Evolutionary conservation across 345 rosid species (phyloP), one percentile per base, ranked within the genome.

Genomic region (Camelina laxa): DNA sequence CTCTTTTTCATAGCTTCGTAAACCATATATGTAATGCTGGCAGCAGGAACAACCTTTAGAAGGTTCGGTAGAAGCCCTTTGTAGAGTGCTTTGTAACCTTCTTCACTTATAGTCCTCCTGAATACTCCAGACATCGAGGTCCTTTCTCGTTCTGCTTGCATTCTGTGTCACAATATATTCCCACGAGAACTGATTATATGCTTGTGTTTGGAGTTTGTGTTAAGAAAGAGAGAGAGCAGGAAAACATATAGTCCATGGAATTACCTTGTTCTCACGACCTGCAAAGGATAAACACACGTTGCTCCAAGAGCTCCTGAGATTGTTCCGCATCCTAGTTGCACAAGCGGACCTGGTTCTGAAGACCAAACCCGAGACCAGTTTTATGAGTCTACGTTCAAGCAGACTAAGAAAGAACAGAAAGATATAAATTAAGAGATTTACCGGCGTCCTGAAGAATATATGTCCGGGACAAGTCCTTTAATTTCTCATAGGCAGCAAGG

Each of bases 271-370:
- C 98, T 84, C 16, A 93, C 85, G 71, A 93, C 96, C 82, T 89
- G 98, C 82, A 93, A 86, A 24, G 98, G 98, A 80, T 93, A 93
- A 41, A 93, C 97, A 74, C 97, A 88, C 22, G 96, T 89, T 78
- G 96, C 98, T 74, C 96, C 98, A 63, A 91, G 84, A 65, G 96
- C 87, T 71, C 94, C 97, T 9, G 98, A 91, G 73, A 88, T 48
- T 60, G 89, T 93, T 69, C 97, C 98, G 24, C 96, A 91, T 59
- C 97, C 91, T 81, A 93, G 83, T 80, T 88, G 98, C 62, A 88
- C 83, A 7, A 89, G 84, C n/a, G 97, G 88, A 55, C 98, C 96
- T 24, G 97, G 94, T 70, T 86, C 98, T 89, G 71, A 64, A 70
- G 35, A 7, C 57, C 24, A 70, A 71, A 71, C 61, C 68, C 68